Base-by-base conservation (phyloP, 768 basidiomycete genomes). In the Podaxis sp. region DNA sequence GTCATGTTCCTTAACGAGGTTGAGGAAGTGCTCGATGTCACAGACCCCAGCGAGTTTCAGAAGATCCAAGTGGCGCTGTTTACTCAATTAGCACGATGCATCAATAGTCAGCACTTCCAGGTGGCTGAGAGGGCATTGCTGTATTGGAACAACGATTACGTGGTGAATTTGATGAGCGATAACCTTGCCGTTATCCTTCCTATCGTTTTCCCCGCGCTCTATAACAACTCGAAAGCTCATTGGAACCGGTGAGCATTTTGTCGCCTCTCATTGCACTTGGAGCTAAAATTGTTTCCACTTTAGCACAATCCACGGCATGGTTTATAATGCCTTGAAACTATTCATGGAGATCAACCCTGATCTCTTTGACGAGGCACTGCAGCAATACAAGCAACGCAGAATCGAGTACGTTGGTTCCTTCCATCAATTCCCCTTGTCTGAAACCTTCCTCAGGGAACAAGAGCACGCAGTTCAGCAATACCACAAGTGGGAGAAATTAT, bases 71-170 rank as follows among this genome's bases (percentile, higher is more conserved):
- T 92, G 19, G 86, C 91, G 9, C 79, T 98, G 47, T 99, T 99
- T 83, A 88, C 89, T 59, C 97, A 98, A 74, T 84, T 99, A 29
- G 90, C 96, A 37, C 85, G 94, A 64, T 99, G 97, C 78, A 95
- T 99, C 85, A 97, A 96, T 73, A 95, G 93, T 71, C 97, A 98
- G 74, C 97, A 99, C 76, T 99, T 99, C 85, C 97, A 99, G 77
- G 96, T 99, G 33, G 96, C 97, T 5, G 97, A 99, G 75, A 86
- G 97, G 47, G 96, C 96, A 2, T 76, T 99, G 63, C 83, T 97
- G 68, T 98, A 97, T 75, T 99, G 97, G 97, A 98, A 98, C 79
- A 98, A 98, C 78, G 97, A 98, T 78, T 99, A 98, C 77, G 96
- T 98, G 67, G 93, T 99, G 69, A 99, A 97, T 75, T 85, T 99